Percentiles rank a stretch among this genome's conserved stretches.
Evolutionary conservation across 2,329 filamentous ascomycete genomes (phyloP).

Genomic region (Pseudocercospora musae): DNA sequence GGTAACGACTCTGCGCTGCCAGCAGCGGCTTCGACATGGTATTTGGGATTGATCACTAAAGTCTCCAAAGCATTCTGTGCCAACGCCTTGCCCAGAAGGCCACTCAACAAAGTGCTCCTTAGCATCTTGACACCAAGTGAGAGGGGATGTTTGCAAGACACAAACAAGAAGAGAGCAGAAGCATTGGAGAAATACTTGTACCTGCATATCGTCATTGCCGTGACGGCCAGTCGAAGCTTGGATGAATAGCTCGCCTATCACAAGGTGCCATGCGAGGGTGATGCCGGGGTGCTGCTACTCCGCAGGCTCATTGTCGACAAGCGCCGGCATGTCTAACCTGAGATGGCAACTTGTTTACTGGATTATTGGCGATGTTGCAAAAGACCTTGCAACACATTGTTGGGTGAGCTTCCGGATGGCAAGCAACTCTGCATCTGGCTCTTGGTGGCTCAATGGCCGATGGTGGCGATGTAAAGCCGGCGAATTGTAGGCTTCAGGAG

Average conservation of each 20-base stretch:
- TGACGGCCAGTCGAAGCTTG: conserved; percentile 8
- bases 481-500: background rate
- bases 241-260: conserved; percentile 14
- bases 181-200: conserved; percentile 17
- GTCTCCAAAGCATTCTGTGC: conserved; percentile 22
- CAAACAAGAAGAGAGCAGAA: background rate
- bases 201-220: conserved; percentile 12
- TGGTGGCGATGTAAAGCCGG: background rate
- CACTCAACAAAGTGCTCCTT: background rate
- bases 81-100: conserved; percentile 15
- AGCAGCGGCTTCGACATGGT: conserved; percentile 22
- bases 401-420: background rate
- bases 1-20: conserved; percentile 21
- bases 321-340: background rate
- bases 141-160: background rate
- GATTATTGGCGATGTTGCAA: background rate
- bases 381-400: background rate
- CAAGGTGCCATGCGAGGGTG: background rate
- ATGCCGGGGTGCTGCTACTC: background rate
- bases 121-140: background rate
- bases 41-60: conserved; percentile 31
- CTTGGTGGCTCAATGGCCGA: no score
- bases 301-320: conserved; percentile 1
- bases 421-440: background rate
- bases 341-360: background rate